A percentile compares a stretch with the other conserved stretches of the same genome.
Evolutionary conservation across 2,329 filamentous ascomycete genomes (phyloP).

Genomic region (Penicillium thymicola): DNA sequence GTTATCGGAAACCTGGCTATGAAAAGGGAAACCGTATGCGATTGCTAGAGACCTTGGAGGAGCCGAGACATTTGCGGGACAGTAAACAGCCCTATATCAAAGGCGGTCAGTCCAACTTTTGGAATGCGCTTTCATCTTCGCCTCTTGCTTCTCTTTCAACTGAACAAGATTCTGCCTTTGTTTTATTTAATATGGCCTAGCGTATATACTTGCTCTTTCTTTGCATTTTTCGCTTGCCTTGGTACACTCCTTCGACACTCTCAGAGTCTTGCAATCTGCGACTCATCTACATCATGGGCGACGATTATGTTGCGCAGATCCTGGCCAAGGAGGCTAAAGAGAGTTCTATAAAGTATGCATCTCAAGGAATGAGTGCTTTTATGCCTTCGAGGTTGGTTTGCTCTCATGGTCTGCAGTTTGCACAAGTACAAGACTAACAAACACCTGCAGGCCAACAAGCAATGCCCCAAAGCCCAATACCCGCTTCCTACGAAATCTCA

Average conservation of each 20-base stretch:
- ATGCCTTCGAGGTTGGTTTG: conserved; percentile 50
- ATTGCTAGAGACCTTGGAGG: background rate
- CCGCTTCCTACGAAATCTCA: conserved; percentile 80
- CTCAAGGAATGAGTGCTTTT: conserved; percentile 69
- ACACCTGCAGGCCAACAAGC: conserved; percentile 53
- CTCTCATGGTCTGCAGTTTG: background rate
- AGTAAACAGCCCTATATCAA: conserved; percentile 11
- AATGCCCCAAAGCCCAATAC: conserved; percentile 85
- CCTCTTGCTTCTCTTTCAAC: background rate
- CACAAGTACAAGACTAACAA: conserved; percentile 1
- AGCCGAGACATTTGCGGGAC: background rate
- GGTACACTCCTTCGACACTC: background rate
- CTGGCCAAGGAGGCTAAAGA: conserved; percentile 75
- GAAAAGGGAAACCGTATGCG: background rate
- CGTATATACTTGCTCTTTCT: background rate
- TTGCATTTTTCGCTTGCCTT: background rate
- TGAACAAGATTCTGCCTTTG: background rate
- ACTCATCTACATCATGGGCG: conserved; percentile 38
- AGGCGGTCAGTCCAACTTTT: conserved; percentile 9
- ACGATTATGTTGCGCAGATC: conserved; percentile 69
- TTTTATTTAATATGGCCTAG: background rate
- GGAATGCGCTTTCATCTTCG: conserved; percentile 6
- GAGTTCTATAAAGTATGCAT: conserved; percentile 69
- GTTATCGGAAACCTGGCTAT: background rate
- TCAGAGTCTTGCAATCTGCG: conserved; percentile 22